Percentiles rank a stretch among this genome's conserved stretches.
Conservation (phyloP, 352 stramenopile species). For the Plasmopara muralis region DNA sequence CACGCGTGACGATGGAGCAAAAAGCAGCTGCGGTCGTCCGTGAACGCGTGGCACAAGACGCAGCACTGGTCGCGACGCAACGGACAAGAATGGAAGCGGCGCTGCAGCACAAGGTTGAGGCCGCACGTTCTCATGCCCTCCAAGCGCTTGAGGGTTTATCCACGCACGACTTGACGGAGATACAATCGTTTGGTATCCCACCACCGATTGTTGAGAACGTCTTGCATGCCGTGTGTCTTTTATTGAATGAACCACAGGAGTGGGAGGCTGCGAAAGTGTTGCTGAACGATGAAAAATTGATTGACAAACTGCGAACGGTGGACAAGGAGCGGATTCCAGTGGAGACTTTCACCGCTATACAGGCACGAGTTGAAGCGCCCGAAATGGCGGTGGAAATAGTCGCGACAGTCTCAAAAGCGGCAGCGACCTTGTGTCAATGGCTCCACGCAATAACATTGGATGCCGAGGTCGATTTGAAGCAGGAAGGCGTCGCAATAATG, state of each 20-base stretch:
- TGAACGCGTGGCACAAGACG: conserved; percentile 84
- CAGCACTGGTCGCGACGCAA: conserved; percentile 87
- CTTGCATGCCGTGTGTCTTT: conserved; percentile 92
- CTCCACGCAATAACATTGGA: conserved; percentile 95
- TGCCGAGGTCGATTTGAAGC: conserved; percentile 90
- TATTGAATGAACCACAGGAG: conserved; percentile 89
- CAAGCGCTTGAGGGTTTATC: conserved; percentile 86
- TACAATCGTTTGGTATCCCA: conserved; percentile 92
- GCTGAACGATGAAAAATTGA: conserved; percentile 77
- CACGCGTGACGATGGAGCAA: conserved; percentile 90
- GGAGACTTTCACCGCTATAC: conserved; percentile 85
- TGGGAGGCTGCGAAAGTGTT: conserved; percentile 92
- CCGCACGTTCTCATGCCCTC: conserved; percentile 84
- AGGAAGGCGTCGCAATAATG: conserved; percentile 87
- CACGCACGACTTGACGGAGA: conserved; percentile 93
- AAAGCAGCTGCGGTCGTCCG: conserved; percentile 86
- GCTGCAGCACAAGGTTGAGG: conserved; percentile 90
- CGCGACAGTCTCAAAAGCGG: conserved; percentile 89
- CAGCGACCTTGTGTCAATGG: conserved; percentile 90
- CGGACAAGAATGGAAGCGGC: conserved; percentile 88
- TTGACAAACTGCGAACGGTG: conserved; percentile 88
- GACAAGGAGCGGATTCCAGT: conserved; percentile 94
- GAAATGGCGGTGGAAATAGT: conserved; percentile 89
- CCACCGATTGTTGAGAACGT: conserved; percentile 88
- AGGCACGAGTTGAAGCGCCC: conserved; percentile 70